phyloP scores from a whole-genome alignment of 176 grass and related monocot species.

The Echinochloa phyllopogon region DNA sequence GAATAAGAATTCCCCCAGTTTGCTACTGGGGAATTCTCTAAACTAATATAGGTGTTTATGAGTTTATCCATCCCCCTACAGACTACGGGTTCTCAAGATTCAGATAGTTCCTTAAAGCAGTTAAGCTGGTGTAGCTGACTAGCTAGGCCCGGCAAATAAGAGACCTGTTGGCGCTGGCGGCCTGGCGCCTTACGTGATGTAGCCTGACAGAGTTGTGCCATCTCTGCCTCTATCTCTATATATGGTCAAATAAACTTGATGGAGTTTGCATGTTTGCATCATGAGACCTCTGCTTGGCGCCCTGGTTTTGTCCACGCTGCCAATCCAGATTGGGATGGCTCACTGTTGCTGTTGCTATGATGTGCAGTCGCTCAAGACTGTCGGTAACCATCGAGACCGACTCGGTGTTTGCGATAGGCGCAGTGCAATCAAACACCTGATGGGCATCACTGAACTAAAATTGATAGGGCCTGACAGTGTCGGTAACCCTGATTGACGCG shows the following conservation, averaged over 20 bases:
- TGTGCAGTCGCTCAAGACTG: not conserved
- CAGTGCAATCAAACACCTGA: slow-evolving; percentile 22
- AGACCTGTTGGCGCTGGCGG: not conserved
- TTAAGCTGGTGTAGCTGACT: not conserved
- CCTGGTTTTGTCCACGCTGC: not conserved
- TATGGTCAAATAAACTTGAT: slow-evolving; percentile 26
- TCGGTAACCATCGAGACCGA: slow-evolving; percentile 26
- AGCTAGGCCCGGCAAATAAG: not conserved
- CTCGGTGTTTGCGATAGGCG: slow-evolving; percentile 20
- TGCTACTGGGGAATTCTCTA: not conserved
- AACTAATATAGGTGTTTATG: not conserved
- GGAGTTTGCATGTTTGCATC: not conserved
- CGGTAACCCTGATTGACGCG: not conserved
- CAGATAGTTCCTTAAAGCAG: not conserved
- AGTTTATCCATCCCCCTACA: not conserved
- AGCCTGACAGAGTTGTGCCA: not conserved
- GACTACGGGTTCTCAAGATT: not conserved
- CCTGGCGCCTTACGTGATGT: not conserved
- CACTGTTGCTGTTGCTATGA: not conserved
- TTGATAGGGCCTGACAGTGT: not conserved
- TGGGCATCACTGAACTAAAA: slow-evolving; percentile 40
- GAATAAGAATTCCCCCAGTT: not conserved
- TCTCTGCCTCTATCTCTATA: not conserved
- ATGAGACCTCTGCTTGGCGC: not conserved
- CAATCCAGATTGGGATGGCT: not conserved